Conservation (phyloP, 2,329 filamentous ascomycete species). For the Cladosporium sp. region DNA sequence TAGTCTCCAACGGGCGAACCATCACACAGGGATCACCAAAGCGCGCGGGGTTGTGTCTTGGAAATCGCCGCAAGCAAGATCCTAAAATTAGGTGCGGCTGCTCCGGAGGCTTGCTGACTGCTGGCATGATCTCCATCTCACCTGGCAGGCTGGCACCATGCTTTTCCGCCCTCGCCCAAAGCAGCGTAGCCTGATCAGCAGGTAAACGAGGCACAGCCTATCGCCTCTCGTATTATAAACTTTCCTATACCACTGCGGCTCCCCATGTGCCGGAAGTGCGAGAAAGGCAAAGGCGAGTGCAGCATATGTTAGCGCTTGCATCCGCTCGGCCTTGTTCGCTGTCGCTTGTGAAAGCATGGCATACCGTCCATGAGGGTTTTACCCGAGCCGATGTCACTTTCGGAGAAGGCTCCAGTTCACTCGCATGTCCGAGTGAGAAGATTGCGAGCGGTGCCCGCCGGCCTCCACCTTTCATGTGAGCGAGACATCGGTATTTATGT, state of each 20-base stretch:
- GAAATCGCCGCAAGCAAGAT: no score
- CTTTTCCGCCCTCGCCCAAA: not conserved
- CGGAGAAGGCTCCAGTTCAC: no score
- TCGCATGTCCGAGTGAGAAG: no score
- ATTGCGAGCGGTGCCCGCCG: no score
- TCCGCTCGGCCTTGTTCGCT: no score
- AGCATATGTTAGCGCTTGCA: not conserved
- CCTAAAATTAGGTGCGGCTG: constrained; percentile 2
- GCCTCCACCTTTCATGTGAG: no score
- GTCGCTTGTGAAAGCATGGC: no score
- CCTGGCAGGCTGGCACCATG: not conserved
- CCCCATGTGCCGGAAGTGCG: constrained; percentile 1
- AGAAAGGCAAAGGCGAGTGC: no score
- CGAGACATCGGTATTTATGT: no score
- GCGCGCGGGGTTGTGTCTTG: not conserved
- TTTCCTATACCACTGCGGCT: constrained; percentile 8
- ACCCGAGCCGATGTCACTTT: no score
- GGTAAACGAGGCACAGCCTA: not conserved
- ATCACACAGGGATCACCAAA: not conserved
- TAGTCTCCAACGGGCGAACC: not conserved
- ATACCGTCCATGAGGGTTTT: no score
- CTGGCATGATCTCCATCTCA: not conserved
- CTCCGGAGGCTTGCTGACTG: not conserved
- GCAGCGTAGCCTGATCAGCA: constrained; percentile 5
- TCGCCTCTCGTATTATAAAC: not conserved